These are phyloP conservation scores for Phytophthora multivora DNA, from an alignment of 352 stramenopile species.

Conservation along the genomic window DNA sequence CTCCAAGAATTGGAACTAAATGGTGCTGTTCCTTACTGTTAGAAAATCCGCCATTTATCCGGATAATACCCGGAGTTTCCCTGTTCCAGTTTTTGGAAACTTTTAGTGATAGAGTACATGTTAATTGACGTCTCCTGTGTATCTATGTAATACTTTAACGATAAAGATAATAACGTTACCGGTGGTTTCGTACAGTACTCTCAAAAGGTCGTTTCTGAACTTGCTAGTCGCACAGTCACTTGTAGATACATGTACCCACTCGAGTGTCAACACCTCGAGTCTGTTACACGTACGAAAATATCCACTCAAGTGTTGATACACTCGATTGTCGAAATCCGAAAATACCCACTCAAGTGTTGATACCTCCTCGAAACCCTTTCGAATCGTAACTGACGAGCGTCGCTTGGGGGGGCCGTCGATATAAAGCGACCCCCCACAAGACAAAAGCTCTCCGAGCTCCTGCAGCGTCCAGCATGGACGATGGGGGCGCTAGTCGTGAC, in stretches of 20 bases:
- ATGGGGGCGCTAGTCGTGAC: slow-evolving; percentile 35
- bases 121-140: no score
- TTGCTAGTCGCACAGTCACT: slow-evolving; percentile 16
- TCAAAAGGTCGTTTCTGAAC: slow-evolving; percentile 3
- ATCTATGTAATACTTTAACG: no score
- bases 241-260: slow-evolving; percentile 3
- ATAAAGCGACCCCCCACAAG: slow-evolving; percentile 16
- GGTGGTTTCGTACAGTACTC: no score
- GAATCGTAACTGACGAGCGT: neutral
- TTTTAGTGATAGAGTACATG: no score
- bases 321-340: no score
- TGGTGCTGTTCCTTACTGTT: no score
- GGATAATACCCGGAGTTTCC: no score
- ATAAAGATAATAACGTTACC: no score
- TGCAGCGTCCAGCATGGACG: slow-evolving; percentile 2
- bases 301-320: neutral
- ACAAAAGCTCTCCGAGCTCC: neutral
- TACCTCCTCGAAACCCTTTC: slow-evolving; percentile 7
- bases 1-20: no score
- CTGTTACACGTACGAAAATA: slow-evolving; percentile 1
- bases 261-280: slow-evolving; percentile 9
- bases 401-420: neutral
- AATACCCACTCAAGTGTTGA: slow-evolving; percentile 3
- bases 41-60: no score
- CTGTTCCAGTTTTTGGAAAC: no score